Evolutionary conservation across 495 filamentous ascomycete species (phyloP), one percentile per base, ranked within the genome.

Genomic region (Penicillium robsamsonii): DNA sequence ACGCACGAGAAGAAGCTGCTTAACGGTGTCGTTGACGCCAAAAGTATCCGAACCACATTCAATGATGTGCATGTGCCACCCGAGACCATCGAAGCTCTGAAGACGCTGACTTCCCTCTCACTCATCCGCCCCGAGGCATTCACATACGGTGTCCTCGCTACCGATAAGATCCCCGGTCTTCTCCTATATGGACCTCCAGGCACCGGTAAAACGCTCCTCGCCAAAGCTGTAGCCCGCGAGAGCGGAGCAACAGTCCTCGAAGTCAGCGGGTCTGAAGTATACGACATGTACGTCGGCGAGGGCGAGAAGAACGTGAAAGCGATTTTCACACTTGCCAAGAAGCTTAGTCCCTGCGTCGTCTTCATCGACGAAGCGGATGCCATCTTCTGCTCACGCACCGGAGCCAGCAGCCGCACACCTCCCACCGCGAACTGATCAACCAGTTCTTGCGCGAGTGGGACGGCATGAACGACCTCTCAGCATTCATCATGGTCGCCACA

Each of bases 371-470:
- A 98, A 70, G 95, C 91, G 8, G 94, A 98, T 68, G 88, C 92
- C 6, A 85, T 98, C 41, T 88, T 98, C 56, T 86, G 88, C 15
- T 83, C 87, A 2, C 84, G 94, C 24, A 81, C 85, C 41, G 76
- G 76, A 43, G 68, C 71, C 17, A 76, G 77, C 50, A 77, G 77
- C 24, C 82, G 84, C 55, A 82, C 81, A 82, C 81, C 12, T 84
- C 77, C 9, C 89, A 94, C 65, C 84, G 94, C 43, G 94, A 97
- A 73, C 86, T 94, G 44, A 95, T 98, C 74, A 98, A 97, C 59
- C 93, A 97, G 69, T 98, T 97, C 69, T 75, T 98, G 35, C 84
- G 90, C n/a, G 94, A 97, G 70, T 98, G 94, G 94, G 94, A 97
- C 62, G 94, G 95, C 15, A 87, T 98, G 81, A 87, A 84, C 40